phyloP scores from a whole-genome alignment of 805 yeast species.

The Cyberlindnera bimundalis region DNA sequence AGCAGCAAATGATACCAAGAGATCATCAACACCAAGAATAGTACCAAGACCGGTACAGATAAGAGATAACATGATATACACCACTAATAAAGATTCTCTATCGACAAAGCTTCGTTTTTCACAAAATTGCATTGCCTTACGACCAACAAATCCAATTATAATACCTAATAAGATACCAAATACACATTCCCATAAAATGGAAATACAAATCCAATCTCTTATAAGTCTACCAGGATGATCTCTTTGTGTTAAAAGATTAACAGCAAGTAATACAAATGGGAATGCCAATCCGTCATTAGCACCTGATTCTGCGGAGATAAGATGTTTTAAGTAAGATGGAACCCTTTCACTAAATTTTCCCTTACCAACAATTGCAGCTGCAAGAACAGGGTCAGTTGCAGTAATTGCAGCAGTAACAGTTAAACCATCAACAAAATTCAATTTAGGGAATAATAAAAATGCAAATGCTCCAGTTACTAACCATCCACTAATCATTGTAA shows the following conservation, averaged over 20 bases:
- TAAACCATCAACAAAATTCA: constrained; percentile 68
- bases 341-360: constrained; percentile 89
- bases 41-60: constrained; percentile 89
- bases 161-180: constrained; percentile 76
- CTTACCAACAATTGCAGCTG: constrained; percentile 93
- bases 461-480: constrained; percentile 72
- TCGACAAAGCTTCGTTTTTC: constrained; percentile 68
- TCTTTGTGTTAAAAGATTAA: constrained; percentile 61
- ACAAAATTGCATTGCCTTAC: constrained; percentile 71
- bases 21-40: constrained; percentile 82
- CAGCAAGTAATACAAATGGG: constrained; percentile 74
- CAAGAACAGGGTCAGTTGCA: constrained; percentile 92
- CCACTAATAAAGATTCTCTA: constrained; percentile 81
- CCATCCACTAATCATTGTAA: constrained; percentile 92
- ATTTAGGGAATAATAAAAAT: constrained; percentile 71
- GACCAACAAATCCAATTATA: constrained; percentile 63
- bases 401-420: constrained; percentile 84
- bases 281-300: constrained; percentile 96
- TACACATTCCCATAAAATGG: constrained; percentile 75
- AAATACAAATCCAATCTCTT: constrained; percentile 73
- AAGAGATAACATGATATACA: constrained; percentile 76
- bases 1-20: constrained; percentile 84
- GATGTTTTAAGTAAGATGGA: constrained; percentile 82
- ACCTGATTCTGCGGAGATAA: constrained; percentile 81
- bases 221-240: constrained; percentile 65